phyloP scores from a whole-genome alignment of 148 eudicot genomes.

The Amaranthus cruentus region DNA sequence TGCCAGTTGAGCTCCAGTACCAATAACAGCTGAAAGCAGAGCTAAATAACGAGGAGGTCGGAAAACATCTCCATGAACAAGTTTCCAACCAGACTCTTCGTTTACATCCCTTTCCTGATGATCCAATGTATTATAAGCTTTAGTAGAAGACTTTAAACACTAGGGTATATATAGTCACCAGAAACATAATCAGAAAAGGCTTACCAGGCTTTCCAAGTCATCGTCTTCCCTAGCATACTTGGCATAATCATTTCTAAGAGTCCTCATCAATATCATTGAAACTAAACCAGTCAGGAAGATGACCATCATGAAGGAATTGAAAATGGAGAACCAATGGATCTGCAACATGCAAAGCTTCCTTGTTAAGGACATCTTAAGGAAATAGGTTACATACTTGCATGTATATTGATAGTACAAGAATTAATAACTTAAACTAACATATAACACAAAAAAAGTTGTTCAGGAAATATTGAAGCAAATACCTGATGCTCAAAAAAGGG shows the following conservation, averaged over 20 bases:
- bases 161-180: slow-evolving; percentile 2
- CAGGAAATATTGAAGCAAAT: neutral
- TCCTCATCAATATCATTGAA: slow-evolving; percentile 88
- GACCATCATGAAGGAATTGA: slow-evolving; percentile 96
- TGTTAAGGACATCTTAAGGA: neutral
- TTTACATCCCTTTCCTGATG: slow-evolving; percentile 83
- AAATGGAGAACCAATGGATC: slow-evolving; percentile 94
- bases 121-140: neutral
- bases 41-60: slow-evolving; percentile 67
- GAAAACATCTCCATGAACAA: slow-evolving; percentile 82
- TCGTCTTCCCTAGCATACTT: slow-evolving; percentile 95
- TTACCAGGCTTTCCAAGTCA: slow-evolving; percentile 82
- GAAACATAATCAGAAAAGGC: slow-evolving; percentile 3
- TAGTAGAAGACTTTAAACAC: slow-evolving; percentile 13
- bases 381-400: too few relatives aligned
- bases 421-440: neutral
- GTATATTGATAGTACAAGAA: neutral
- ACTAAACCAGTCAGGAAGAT: slow-evolving; percentile 87
- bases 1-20: slow-evolving; percentile 85
- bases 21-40: slow-evolving; percentile 65
- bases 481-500: slow-evolving; percentile 98
- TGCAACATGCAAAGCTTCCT: slow-evolving; percentile 32
- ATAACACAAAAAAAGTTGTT: neutral
- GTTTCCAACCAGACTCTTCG: slow-evolving; percentile 89
- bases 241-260: slow-evolving; percentile 86